Percentiles rank a stretch among this genome's conserved stretches.
Conservation (phyloP, 495 filamentous ascomycete genomes). For the Letharia columbiana region DNA sequence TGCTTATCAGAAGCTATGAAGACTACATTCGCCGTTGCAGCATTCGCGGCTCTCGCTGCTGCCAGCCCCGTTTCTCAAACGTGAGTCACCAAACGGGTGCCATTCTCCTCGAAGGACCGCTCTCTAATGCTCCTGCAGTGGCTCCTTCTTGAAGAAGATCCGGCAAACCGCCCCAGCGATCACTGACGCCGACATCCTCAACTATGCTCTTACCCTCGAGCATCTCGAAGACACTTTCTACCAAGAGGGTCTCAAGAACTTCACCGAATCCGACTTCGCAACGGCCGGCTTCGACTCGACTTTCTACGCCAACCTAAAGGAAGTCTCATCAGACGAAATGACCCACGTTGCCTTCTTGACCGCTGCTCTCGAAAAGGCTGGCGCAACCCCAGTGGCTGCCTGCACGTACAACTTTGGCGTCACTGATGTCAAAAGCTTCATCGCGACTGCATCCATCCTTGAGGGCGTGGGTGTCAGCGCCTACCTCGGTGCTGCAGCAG, state of each 20-base stretch:
- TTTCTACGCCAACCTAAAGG: conserved; percentile 42
- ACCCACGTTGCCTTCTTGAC: conserved; percentile 52
- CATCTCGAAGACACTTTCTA: conserved; percentile 44
- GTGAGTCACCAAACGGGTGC: conserved; percentile 11
- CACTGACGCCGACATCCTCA: conserved; percentile 31
- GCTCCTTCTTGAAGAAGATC: conserved; percentile 18
- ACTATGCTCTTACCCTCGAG: conserved; percentile 36
- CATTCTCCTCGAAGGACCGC: neutral
- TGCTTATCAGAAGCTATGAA: conserved; percentile 18
- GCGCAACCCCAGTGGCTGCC: conserved; percentile 39
- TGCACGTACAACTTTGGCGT: conserved; percentile 53
- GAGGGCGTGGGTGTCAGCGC: conserved; percentile 51
- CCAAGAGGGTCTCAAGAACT: conserved; percentile 48
- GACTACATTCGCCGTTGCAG: conserved; percentile 20
- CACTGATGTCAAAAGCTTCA: conserved; percentile 37
- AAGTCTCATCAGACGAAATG: conserved; percentile 46
- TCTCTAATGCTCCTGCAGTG: neutral
- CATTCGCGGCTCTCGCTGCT: conserved; percentile 21
- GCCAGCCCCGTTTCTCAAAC: conserved; percentile 20
- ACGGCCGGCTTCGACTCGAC: conserved; percentile 40
- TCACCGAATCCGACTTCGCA: conserved; percentile 42
- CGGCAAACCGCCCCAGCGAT: conserved; percentile 21
- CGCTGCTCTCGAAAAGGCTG: conserved; percentile 40
- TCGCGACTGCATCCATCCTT: conserved; percentile 44
- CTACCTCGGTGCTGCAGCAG: conserved; percentile 54